Conservation (phyloP, 78 protist species). For the Monosiga brevicollis region DNA sequence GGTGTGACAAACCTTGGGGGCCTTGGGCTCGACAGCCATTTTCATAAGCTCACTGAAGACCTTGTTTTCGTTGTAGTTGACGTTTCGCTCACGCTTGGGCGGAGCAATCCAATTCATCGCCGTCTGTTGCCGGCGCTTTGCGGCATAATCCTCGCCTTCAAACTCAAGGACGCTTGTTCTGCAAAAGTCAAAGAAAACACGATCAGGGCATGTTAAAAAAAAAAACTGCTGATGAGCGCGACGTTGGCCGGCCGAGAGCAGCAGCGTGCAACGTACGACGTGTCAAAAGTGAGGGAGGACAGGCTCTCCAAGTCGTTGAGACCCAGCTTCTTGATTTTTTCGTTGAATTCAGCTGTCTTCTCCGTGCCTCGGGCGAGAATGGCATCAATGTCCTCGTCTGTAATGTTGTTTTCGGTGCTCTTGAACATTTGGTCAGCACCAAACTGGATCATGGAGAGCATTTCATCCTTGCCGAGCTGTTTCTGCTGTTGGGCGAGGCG, state of each 20-base stretch:
- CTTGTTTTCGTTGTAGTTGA: slow-evolving; percentile 12
- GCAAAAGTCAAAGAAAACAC: too few relatives aligned
- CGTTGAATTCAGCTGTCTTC: slow-evolving; percentile 28
- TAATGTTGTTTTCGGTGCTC: slow-evolving; percentile 23
- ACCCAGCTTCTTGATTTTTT: slow-evolving; percentile 7
- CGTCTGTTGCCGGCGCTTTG: neutral
- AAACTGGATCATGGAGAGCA: slow-evolving; percentile 67
- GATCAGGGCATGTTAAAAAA: too few relatives aligned
- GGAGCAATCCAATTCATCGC: slow-evolving; percentile 26
- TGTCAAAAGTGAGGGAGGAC: slow-evolving; percentile 31
- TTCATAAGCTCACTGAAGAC: slow-evolving; percentile 14
- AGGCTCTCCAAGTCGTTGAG: slow-evolving; percentile 8
- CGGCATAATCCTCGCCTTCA: slow-evolving; percentile 70
- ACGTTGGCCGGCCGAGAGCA: too few relatives aligned
- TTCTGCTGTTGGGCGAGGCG: slow-evolving; percentile 52
- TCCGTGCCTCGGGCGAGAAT: slow-evolving; percentile 58
- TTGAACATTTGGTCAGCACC: slow-evolving; percentile 88
- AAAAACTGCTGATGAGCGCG: too few relatives aligned
- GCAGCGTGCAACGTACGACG: too few relatives aligned
- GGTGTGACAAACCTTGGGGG: neutral
- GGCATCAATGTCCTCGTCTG: slow-evolving; percentile 57
- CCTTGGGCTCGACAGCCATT: neutral
- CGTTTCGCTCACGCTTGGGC: slow-evolving; percentile 50
- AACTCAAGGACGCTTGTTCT: slow-evolving; percentile 25
- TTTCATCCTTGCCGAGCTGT: slow-evolving; percentile 55